phyloP scores from a whole-genome alignment of 768 basidiomycete species.

The Suillus hirtellus region DNA sequence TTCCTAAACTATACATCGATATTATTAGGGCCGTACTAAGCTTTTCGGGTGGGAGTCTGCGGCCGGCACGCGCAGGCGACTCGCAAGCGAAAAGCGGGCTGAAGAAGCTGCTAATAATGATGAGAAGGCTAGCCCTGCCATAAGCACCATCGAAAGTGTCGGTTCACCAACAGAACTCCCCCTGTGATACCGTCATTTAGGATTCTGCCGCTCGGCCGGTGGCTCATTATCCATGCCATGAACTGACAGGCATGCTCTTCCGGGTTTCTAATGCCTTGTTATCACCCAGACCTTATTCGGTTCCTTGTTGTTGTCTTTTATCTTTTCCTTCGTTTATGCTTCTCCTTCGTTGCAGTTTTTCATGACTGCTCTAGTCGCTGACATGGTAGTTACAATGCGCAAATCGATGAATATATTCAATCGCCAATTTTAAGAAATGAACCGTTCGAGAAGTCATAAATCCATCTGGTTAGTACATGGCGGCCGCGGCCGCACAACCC shows the following conservation, averaged over 20 bases:
- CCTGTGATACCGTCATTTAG: not conserved
- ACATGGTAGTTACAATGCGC: too few relatives aligned
- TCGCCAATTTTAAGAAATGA: too few relatives aligned
- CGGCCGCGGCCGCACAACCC: too few relatives aligned
- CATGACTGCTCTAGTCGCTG: too few relatives aligned
- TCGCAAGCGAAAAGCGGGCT: conserved; percentile 23
- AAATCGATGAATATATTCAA: too few relatives aligned
- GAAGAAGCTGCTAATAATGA: not conserved
- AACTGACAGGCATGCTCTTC: not conserved
- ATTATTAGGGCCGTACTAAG: conserved; percentile 58
- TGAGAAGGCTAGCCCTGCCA: not conserved
- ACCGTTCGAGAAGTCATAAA: too few relatives aligned
- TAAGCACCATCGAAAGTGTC: not conserved
- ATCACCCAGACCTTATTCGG: too few relatives aligned
- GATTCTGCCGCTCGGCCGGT: not conserved
- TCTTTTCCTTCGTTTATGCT: too few relatives aligned
- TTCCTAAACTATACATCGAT: not conserved
- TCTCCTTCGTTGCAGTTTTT: too few relatives aligned
- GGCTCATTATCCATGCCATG: not conserved
- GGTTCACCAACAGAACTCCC: not conserved
- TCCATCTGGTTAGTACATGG: too few relatives aligned
- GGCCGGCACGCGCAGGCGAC: conserved; percentile 39
- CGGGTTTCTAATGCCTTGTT: too few relatives aligned
- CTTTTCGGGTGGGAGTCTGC: conserved; percentile 59
- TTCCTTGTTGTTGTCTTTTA: too few relatives aligned